Conservation (phyloP, 371 early-diverging fungal species). For the Apophysomyces ossiformis region DNA sequence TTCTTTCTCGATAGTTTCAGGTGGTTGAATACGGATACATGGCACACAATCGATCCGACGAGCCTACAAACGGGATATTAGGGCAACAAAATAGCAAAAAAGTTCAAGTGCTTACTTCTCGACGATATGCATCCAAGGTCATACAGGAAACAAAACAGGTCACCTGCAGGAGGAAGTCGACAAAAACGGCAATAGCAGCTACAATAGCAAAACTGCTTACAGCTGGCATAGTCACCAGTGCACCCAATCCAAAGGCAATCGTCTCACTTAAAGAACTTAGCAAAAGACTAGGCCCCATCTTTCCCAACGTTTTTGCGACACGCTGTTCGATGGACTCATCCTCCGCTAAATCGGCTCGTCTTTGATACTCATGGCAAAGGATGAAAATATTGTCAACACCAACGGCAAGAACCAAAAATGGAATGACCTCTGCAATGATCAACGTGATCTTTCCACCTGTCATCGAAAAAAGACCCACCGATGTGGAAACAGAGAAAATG, state of each 20-base stretch:
- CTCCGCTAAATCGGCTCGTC: constrained; percentile 40
- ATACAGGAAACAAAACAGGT: constrained; percentile 74
- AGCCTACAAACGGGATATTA: constrained; percentile 27
- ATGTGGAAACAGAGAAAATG: constrained; percentile 68
- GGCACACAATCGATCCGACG: constrained; percentile 70
- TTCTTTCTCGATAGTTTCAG: constrained; percentile 58
- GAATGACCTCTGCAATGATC: constrained; percentile 84
- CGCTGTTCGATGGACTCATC: constrained; percentile 55
- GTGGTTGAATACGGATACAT: constrained; percentile 60
- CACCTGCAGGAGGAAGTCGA: constrained; percentile 76
- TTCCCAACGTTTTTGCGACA: constrained; percentile 62
- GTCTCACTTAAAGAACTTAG: constrained; percentile 72
- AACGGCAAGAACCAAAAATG: constrained; percentile 79
- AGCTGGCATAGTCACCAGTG: constrained; percentile 78
- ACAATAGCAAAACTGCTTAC: constrained; percentile 78
- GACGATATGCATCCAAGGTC: constrained; percentile 66
- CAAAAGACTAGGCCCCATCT: constrained; percentile 77
- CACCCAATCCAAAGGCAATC: constrained; percentile 75
- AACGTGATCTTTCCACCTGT: constrained; percentile 70
- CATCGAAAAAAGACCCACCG: constrained; percentile 72
- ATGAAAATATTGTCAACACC: constrained; percentile 86
- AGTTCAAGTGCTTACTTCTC: constrained; percentile 38
- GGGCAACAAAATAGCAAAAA: not conserved
- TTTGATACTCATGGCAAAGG: constrained; percentile 69
- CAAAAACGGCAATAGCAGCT: constrained; percentile 74